These are phyloP conservation scores for Brassica juncea DNA, from an alignment of 345 rosid genomes.

Conservation along the genomic window DNA sequence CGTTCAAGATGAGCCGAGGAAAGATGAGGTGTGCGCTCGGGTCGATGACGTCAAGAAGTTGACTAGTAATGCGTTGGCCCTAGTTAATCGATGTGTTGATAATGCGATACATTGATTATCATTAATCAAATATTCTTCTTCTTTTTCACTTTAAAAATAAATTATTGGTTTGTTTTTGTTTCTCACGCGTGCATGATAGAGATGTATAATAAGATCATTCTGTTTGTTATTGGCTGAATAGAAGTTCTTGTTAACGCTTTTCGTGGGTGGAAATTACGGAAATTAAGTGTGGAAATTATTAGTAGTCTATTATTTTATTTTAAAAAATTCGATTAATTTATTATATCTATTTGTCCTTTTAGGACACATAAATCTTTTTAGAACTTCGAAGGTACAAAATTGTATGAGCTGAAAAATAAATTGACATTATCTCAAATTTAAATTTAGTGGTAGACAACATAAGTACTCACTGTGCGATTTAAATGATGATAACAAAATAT, in stretches of 20 bases:
- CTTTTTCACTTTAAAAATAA: not conserved
- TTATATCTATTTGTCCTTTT: conserved; percentile 13
- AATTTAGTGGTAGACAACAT: conserved; percentile 24
- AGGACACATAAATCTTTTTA: not conserved
- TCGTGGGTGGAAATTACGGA: conserved; percentile 16
- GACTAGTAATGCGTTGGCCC: conserved; percentile 78
- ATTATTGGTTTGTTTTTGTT: conserved; percentile 11
- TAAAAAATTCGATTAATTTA: not conserved
- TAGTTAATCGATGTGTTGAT: conserved; percentile 64
- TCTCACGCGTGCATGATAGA: conserved; percentile 37
- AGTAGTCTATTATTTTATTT: not conserved
- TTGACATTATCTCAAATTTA: conserved; percentile 9
- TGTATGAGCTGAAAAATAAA: conserved; percentile 10
- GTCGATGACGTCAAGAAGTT: conserved; percentile 62
- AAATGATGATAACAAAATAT: not conserved
- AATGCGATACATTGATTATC: conserved; percentile 40
- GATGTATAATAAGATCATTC: conserved; percentile 29
- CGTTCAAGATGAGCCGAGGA: conserved; percentile 52
- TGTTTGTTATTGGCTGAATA: conserved; percentile 28
- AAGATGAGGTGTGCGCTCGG: conserved; percentile 51
- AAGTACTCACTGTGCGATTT: conserved; percentile 10
- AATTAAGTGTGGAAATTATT: not conserved
- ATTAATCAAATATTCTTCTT: conserved; percentile 10
- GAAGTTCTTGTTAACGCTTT: conserved; percentile 18
- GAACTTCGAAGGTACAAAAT: not conserved